Evolutionary conservation across 495 filamentous ascomycete species (phyloP).

Genomic region (Xylaria bambusicola): DNA sequence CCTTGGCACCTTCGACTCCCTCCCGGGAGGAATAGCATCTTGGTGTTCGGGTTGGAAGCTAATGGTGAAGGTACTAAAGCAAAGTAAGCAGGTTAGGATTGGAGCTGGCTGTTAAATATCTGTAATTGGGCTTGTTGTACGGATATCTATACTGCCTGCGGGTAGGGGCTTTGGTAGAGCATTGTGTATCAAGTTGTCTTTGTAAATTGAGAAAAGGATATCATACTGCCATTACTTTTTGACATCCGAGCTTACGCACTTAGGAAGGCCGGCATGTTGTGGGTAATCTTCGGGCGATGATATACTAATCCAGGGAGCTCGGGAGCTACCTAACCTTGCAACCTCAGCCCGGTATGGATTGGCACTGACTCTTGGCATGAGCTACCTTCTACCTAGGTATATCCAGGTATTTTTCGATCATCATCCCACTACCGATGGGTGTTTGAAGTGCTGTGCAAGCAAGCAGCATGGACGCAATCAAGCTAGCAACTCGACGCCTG

Average conservation of each 20-base stretch:
- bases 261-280: too few species aligned
- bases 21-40: neutral
- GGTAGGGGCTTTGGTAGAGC: too few species aligned
- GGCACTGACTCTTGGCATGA: slow-evolving; percentile 3
- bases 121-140: too few species aligned
- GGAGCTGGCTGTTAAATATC: too few species aligned
- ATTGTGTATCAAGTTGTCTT: too few species aligned
- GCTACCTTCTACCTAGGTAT: too few species aligned
- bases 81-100: too few species aligned
- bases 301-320: neutral
- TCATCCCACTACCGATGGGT: neutral
- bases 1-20: slow-evolving; percentile 8
- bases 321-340: neutral
- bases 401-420: neutral
- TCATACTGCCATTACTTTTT: too few species aligned
- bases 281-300: slow-evolving; percentile 14
- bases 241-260: too few species aligned
- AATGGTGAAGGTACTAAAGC: neutral
- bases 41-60: neutral
- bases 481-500: slow-evolving; percentile 22
- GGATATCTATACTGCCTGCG: too few species aligned
- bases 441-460: neutral
- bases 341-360: too few species aligned
- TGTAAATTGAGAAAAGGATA: too few species aligned
- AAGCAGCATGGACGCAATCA: slow-evolving; percentile 25